These are phyloP conservation scores for Neurospora sublineolata DNA, from an alignment of 495 filamentous ascomycete species.

Conservation along the genomic window DNA sequence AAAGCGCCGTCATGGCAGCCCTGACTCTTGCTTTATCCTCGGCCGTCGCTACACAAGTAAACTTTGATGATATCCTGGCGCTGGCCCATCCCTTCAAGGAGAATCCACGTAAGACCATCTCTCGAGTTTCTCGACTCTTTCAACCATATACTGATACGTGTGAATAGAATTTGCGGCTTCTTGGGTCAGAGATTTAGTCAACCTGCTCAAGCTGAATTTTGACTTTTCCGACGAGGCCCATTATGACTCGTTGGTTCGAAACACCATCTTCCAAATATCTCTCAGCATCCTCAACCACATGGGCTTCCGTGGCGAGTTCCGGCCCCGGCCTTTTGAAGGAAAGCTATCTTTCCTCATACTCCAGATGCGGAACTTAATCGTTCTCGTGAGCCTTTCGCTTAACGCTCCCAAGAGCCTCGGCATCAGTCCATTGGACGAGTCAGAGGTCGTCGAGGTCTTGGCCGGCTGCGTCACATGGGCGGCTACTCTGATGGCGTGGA, in stretches of 20 bases:
- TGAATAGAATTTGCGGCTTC: conserved; percentile 35
- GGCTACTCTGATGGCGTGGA: conserved; percentile 54
- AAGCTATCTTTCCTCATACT: conserved; percentile 66
- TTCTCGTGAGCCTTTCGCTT: conserved; percentile 53
- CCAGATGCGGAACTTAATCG: conserved; percentile 57
- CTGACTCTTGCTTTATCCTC: conserved; percentile 26
- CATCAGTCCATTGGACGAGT: conserved; percentile 50
- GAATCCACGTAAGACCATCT: conserved; percentile 19
- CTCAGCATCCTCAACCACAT: conserved; percentile 60
- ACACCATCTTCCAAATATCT: conserved; percentile 53
- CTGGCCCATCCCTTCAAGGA: conserved; percentile 43
- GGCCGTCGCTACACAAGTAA: conserved; percentile 43
- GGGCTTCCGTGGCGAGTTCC: conserved; percentile 49
- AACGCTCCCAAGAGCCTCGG: conserved; percentile 27
- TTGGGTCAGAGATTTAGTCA: conserved; percentile 52
- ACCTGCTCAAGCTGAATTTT: conserved; percentile 51
- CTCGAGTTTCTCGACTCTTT: neutral
- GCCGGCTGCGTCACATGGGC: conserved; percentile 52
- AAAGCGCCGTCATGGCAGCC: conserved; percentile 27
- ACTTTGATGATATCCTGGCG: conserved; percentile 66
- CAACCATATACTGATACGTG: conserved; percentile 18
- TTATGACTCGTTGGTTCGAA: conserved; percentile 59
- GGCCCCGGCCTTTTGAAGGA: conserved; percentile 47
- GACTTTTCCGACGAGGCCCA: conserved; percentile 59
- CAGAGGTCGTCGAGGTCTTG: conserved; percentile 47